phyloP scores from a whole-genome alignment of 306 rosid genomes.

The Geum urbanum region DNA sequence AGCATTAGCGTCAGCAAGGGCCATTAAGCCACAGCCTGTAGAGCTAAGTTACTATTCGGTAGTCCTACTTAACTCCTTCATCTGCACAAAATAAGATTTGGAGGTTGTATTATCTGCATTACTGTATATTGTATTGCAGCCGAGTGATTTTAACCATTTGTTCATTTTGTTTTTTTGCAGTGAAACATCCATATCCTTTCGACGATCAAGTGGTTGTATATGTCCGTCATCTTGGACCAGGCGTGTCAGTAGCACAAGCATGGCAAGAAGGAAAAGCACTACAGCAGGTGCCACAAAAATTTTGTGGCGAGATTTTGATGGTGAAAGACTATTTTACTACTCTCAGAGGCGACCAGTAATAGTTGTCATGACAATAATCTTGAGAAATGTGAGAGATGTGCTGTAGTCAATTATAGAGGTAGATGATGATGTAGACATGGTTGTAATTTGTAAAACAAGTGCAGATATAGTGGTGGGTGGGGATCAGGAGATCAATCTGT shows the following conservation, averaged over 20 bases:
- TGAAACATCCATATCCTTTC: constrained; percentile 71
- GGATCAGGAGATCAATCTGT: not conserved
- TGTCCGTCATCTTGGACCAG: constrained; percentile 64
- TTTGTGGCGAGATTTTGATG: constrained; percentile 69
- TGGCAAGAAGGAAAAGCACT: constrained; percentile 89
- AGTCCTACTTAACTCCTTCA: too few relatives aligned
- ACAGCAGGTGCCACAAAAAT: constrained; percentile 69
- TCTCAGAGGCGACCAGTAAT: constrained; percentile 21
- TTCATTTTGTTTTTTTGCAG: constrained; percentile 38
- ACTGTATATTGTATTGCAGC: not conserved
- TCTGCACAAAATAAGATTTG: too few relatives aligned
- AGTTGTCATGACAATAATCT: constrained; percentile 6
- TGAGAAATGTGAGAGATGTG: constrained; percentile 10
- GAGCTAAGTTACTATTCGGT: not conserved
- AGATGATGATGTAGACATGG: constrained; percentile 1
- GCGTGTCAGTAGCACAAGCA: constrained; percentile 75
- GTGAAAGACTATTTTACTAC: constrained; percentile 50
- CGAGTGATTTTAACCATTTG: not conserved
- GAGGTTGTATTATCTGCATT: too few relatives aligned
- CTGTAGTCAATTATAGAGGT: not conserved
- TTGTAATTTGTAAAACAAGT: not conserved
- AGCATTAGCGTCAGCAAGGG: not conserved
- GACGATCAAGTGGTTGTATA: constrained; percentile 69
- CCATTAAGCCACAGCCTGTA: not conserved
- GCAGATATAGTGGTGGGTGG: not conserved